Base-by-base conservation (phyloP, 768 basidiomycete genomes). In the Termitomyces sp. region DNA sequence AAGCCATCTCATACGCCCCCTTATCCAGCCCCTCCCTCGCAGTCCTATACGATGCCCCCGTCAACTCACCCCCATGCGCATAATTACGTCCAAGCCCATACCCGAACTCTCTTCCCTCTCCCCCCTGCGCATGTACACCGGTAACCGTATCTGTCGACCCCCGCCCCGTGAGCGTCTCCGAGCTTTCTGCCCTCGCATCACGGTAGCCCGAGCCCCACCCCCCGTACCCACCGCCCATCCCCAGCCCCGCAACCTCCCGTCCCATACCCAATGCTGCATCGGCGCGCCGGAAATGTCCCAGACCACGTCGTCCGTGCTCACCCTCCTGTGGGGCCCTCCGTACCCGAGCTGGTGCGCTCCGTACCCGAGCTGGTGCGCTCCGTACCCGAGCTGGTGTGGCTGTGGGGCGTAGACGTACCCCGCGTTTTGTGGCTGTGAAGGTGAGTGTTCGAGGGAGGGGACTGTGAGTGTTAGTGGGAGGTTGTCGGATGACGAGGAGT, bases 401-500 rank as follows among this genome's bases (percentile, higher is more conserved):
- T 79, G 75, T 8, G 86, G 85, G 10, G 83, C 81, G 40, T 80
- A 70, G 54, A 86, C 68, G 34, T 46, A 54, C 62, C 74, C 24
- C 78, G 78, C 53, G 82, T n/a, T n/a, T 79, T 9, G 30, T 30
- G 30, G n/a, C 5, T 7, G 46, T n/a, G n/a, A n/a, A n/a, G n/a
- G n/a, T n/a, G 34, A 5, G n/a, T 39, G 44, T 4, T 52, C 32
- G 36, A 36, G 40, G 42, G 33, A 33, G 58, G 63, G 61, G 22
- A 57, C 59, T 36, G 70, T 77, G 27, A 85, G 73, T 8, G 78
- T 80, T 18, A 82, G 72, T 47, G 62, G 46, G 40, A 80, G 74
- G 1, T 72, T 65, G 34, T 74, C 70, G 6, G 70, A 66, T 34
- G 61, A 70, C 68, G 24, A 66, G 59, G 49, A 69, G 24, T 42